phyloP scores from a whole-genome alignment of 2,329 filamentous ascomycete genomes.

The Chalaropsis thielavioides region DNA sequence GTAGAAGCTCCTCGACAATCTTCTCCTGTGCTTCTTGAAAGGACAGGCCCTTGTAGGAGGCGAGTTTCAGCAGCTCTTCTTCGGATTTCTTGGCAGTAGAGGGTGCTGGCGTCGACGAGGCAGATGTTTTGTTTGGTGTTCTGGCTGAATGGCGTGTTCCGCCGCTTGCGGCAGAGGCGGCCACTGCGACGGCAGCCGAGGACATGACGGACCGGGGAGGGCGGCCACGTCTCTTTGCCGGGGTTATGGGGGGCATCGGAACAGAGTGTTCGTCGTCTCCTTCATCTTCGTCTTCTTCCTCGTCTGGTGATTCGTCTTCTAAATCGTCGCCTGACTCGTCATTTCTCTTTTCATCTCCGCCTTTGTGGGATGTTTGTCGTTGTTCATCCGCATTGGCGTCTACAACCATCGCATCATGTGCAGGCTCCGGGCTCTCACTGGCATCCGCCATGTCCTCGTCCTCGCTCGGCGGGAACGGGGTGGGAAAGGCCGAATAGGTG shows the following conservation, averaged over 20 bases:
- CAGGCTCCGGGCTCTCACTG: conserved; percentile 22
- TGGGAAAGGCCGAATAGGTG: conserved; percentile 55
- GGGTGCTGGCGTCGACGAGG: conserved; percentile 8
- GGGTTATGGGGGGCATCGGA: conserved; percentile 3
- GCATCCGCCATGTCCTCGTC: conserved; percentile 26
- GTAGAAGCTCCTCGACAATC: conserved; percentile 60
- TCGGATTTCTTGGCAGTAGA: conserved; percentile 23
- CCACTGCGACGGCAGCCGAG: not conserved
- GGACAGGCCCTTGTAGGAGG: conserved; percentile 53
- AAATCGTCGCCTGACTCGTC: conserved; percentile 25
- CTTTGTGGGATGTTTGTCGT: not conserved
- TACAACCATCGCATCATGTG: conserved; percentile 7
- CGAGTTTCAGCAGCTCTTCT: conserved; percentile 26
- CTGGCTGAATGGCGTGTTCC: conserved; percentile 13
- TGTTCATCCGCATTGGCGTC: conserved; percentile 22
- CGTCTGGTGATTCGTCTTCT: conserved; percentile 23
- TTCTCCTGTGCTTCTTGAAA: conserved; percentile 83
- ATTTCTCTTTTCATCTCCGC: conserved; percentile 19
- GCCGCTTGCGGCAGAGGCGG: not conserved
- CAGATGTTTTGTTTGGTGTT: conserved; percentile 9
- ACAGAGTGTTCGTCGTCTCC: conserved; percentile 19
- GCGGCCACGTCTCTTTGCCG: conserved; percentile 14
- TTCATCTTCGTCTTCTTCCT: conserved; percentile 23
- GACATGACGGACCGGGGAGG: conserved; percentile 9
- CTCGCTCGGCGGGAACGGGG: conserved; percentile 50